Conservation (phyloP, 2,329 filamentous ascomycete species). For the Stagonosporopsis cucurbitacearum region DNA sequence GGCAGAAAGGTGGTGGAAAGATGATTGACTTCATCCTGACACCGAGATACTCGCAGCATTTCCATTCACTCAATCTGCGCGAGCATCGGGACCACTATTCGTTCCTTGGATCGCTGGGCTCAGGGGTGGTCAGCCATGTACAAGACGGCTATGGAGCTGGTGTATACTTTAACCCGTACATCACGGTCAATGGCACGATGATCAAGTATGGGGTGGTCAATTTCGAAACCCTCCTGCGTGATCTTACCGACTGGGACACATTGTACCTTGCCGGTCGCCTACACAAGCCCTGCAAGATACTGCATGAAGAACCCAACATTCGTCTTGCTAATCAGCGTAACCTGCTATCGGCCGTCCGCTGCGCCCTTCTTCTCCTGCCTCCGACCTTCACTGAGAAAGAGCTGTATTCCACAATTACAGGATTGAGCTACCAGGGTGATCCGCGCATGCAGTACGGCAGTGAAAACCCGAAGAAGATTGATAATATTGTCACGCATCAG, state of each 20-base stretch:
- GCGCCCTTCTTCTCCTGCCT: slow-evolving; percentile 85
- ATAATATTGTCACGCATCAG: slow-evolving; percentile 92
- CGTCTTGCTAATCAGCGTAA: slow-evolving; percentile 96
- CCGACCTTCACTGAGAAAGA: slow-evolving; percentile 84
- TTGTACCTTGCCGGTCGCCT: slow-evolving; percentile 95
- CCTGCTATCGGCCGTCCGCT: slow-evolving; percentile 86
- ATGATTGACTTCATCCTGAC: slow-evolving; percentile 99
- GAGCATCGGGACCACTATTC: slow-evolving; percentile 95
- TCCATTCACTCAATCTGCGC: slow-evolving; percentile 90
- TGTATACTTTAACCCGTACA: slow-evolving; percentile 96
- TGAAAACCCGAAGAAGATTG: slow-evolving; percentile 90
- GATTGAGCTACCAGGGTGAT: slow-evolving; percentile 92
- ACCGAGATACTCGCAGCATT: slow-evolving; percentile 92
- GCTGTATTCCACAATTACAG: slow-evolving; percentile 88
- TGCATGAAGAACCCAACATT: slow-evolving; percentile 90
- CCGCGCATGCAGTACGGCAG: slow-evolving; percentile 92
- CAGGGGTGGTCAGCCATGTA: slow-evolving; percentile 80
- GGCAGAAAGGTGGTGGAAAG: slow-evolving; percentile 86
- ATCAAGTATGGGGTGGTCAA: slow-evolving; percentile 99
- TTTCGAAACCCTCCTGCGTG: slow-evolving; percentile 83
- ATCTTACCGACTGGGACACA: slow-evolving; percentile 90
- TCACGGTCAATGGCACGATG: slow-evolving; percentile 91
- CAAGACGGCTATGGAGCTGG: slow-evolving; percentile 91
- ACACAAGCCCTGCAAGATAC: slow-evolving; percentile 97
- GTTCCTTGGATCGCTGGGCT: slow-evolving; percentile 79